Evolutionary conservation across 1,284 basidiomycete species (phyloP).

Genomic region (Malassezia brasiliensis): DNA sequence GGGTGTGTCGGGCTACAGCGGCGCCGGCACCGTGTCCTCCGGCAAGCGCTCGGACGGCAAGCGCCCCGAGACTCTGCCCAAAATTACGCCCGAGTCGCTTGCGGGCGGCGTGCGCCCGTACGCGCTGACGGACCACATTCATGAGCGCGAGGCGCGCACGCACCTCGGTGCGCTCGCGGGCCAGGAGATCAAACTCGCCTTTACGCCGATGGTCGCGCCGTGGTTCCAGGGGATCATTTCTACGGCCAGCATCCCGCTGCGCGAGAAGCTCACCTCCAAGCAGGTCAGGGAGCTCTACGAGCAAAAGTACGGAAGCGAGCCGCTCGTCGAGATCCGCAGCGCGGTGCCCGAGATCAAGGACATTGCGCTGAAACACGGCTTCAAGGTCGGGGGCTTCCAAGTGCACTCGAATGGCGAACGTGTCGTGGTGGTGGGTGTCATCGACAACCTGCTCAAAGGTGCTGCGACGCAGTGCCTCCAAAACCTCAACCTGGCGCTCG

Average conservation of each 20-base stretch:
- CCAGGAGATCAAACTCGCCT: conserved; percentile 61
- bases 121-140: conserved; percentile 89
- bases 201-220: conserved; percentile 75
- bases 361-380: conserved; percentile 72
- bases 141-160: conserved; percentile 81
- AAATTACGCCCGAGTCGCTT: conserved; percentile 67
- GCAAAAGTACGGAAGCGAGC: conserved; percentile 65
- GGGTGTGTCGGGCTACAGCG: conserved; percentile 86
- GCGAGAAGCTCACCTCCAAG: conserved; percentile 57
- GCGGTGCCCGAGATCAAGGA: conserved; percentile 69
- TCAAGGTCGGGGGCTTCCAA: conserved; percentile 85
- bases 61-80: conserved; percentile 59
- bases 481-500: conserved; percentile 90
- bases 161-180: conserved; percentile 62
- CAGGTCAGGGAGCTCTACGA: conserved; percentile 69
- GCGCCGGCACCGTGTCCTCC: conserved; percentile 72
- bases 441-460: conserved; percentile 94
- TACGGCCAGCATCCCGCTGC: conserved; percentile 71
- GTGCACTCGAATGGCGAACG: conserved; percentile 77
- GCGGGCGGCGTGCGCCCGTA: conserved; percentile 72
- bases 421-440: conserved; percentile 65
- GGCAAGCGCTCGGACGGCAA: conserved; percentile 19
- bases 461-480: conserved; percentile 93
- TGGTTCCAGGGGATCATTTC: conserved; percentile 97
- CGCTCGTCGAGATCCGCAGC: conserved; percentile 60